Evolutionary conservation across 495 filamentous ascomycete species (phyloP).

Genomic region (Daldinia caldariorum): DNA sequence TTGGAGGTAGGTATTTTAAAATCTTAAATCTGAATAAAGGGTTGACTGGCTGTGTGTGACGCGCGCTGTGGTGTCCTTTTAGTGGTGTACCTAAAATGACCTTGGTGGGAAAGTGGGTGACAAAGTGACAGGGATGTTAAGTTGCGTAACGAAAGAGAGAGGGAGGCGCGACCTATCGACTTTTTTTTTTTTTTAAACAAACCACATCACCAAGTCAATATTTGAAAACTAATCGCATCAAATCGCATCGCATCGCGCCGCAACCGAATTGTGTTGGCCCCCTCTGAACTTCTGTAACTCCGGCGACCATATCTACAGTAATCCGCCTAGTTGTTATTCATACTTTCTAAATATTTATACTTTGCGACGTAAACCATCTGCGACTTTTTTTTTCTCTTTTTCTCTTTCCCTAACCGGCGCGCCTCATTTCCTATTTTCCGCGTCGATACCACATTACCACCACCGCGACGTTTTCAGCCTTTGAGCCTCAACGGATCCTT

Average conservation of each 20-base stretch:
- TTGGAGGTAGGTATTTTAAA: background rate
- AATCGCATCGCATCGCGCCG: conserved; percentile 21
- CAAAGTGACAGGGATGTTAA: conserved; percentile 35
- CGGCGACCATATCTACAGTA: background rate
- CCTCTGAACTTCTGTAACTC: background rate
- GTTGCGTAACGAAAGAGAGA: conserved; percentile 38
- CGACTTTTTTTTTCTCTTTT: background rate
- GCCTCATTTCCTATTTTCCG: conserved; percentile 29
- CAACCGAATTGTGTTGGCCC: conserved; percentile 12
- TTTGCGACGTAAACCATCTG: conserved; percentile 5
- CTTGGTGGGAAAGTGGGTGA: conserved; percentile 18
- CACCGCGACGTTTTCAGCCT: conserved; percentile 14
- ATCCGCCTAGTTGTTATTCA: background rate
- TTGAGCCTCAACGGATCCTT: conserved; percentile 36
- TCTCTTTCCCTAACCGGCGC: conserved; percentile 23
- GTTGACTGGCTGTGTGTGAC: background rate
- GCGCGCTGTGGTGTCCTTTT: no score
- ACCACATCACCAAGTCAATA: conserved; percentile 46
- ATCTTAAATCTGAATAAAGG: conserved; percentile 8
- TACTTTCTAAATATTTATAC: conserved; percentile 7
- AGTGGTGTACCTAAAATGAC: conserved; percentile 13
- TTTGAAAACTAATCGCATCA: conserved; percentile 35
- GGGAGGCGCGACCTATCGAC: conserved; percentile 42
- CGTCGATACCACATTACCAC: conserved; percentile 36
- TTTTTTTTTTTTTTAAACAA: conserved; percentile 40